phyloP scores from a whole-genome alignment of 2,329 filamentous ascomycete species.

The Ploettnerulaceae sp. region DNA sequence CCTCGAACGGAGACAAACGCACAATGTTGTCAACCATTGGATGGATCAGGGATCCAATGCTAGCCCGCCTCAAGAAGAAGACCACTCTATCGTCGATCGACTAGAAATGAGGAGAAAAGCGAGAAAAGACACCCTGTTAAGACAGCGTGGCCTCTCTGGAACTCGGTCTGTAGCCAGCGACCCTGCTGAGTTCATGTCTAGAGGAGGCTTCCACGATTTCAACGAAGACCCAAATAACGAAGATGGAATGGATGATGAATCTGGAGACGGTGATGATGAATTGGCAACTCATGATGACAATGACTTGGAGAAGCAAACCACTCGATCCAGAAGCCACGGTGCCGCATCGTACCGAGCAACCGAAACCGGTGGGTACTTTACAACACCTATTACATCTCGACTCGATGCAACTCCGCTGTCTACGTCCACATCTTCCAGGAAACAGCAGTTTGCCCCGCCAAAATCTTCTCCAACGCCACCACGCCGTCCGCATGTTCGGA shows the following conservation, averaged over 20 bases:
- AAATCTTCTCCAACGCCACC: constrained; percentile 20
- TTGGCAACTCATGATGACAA: constrained; percentile 76
- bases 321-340: constrained; percentile 27
- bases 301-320: constrained; percentile 35
- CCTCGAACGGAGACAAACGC: constrained; percentile 66
- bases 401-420: constrained; percentile 30
- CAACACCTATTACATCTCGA: constrained; percentile 43
- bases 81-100: constrained; percentile 51
- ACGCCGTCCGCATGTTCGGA: constrained; percentile 55
- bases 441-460: constrained; percentile 9
- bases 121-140: constrained; percentile 25
- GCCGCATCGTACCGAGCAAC: constrained; percentile 31
- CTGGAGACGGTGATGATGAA: constrained; percentile 70
- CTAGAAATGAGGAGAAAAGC: constrained; percentile 43
- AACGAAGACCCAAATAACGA: constrained; percentile 11
- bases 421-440: constrained; percentile 10
- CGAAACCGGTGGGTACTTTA: constrained; percentile 50
- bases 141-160: constrained; percentile 39
- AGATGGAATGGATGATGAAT: constrained; percentile 36
- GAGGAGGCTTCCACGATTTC: constrained; percentile 27
- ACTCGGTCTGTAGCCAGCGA: constrained; percentile 57
- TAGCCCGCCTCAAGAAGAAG: constrained; percentile 55
- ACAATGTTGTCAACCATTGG: constrained; percentile 82
- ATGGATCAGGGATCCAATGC: constrained; percentile 66
- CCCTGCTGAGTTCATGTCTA: constrained; percentile 56